phyloP scores from a whole-genome alignment of 2,329 filamentous ascomycete species.

The Fusarium secorum region DNA sequence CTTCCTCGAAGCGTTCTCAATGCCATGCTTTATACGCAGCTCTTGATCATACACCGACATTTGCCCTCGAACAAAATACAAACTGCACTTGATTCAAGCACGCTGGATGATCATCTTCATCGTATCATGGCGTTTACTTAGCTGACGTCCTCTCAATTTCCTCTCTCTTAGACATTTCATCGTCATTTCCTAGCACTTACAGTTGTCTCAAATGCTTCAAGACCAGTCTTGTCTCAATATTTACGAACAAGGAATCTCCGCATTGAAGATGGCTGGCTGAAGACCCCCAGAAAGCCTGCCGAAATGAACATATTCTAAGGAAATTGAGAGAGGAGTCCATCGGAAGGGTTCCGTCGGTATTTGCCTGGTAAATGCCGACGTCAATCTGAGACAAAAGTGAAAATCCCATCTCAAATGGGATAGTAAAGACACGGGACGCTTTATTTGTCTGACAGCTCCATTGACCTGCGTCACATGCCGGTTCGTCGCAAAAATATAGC shows the following conservation, averaged over 20 bases:
- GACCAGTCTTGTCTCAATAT: background rate
- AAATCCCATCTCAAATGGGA: background rate
- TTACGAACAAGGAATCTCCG: background rate
- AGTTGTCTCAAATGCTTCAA: background rate
- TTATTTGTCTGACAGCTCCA: background rate
- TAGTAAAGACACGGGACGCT: background rate
- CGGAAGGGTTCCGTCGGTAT: background rate
- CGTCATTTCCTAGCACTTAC: background rate
- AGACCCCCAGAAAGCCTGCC: accelerated
- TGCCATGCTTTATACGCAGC: background rate
- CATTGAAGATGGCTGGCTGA: background rate
- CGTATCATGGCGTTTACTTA: background rate
- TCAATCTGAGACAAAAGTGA: background rate
- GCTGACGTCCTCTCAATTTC: background rate
- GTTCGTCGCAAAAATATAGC: background rate
- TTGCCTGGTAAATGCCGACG: background rate
- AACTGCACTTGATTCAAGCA: background rate
- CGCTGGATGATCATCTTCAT: accelerated
- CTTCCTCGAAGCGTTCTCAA: background rate
- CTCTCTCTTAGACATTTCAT: background rate
- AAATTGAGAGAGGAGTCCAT: background rate
- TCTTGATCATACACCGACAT: background rate
- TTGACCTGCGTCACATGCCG: background rate
- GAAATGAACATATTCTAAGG: background rate
- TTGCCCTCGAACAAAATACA: background rate